Percentiles rank a stretch among this genome's conserved stretches.
Evolutionary conservation across 169 alveolate genomes (phyloP).

Genomic region (Pseudocohnilembus persalinus): DNA sequence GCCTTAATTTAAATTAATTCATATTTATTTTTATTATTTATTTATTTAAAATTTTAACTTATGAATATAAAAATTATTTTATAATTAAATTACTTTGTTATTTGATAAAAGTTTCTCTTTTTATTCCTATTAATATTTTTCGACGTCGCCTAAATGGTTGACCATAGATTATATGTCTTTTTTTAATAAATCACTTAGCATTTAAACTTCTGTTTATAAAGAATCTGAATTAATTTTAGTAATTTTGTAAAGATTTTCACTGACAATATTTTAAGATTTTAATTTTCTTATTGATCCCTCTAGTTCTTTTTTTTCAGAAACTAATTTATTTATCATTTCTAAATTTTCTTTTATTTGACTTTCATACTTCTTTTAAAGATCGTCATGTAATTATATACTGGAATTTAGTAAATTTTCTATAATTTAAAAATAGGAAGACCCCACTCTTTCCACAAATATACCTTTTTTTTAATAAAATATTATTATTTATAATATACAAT

Average conservation of each 20-base stretch:
- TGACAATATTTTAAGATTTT: slow-evolving; percentile 6
- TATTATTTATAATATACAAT: too few relatives aligned
- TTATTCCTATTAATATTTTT: slow-evolving; percentile 1
- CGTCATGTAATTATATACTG: not conserved
- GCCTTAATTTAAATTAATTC: too few relatives aligned
- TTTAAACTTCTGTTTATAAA: slow-evolving; percentile 6
- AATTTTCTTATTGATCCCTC: slow-evolving; percentile 9
- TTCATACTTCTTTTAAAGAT: slow-evolving; percentile 12
- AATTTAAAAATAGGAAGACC: slow-evolving; percentile 3
- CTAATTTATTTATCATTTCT: not conserved
- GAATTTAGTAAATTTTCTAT: not conserved
- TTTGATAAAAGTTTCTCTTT: not conserved
- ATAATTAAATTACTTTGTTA: not conserved
- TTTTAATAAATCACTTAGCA: slow-evolving; percentile 10
- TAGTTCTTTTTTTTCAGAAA: slow-evolving; percentile 5
- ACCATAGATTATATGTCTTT: slow-evolving; percentile 11
- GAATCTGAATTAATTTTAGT: slow-evolving; percentile 18
- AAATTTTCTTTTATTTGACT: slow-evolving; percentile 17
- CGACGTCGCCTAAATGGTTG: slow-evolving; percentile 19
- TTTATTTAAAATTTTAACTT: too few relatives aligned
- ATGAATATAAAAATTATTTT: too few relatives aligned
- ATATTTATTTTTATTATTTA: too few relatives aligned
- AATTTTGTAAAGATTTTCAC: slow-evolving; percentile 12
- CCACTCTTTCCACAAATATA: not conserved
- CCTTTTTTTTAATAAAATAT: not conserved